Percentiles rank a stretch among this genome's conserved stretches.
phyloP scores from a whole-genome alignment of 2,329 filamentous ascomycete species.

The Aureobasidium sp. region DNA sequence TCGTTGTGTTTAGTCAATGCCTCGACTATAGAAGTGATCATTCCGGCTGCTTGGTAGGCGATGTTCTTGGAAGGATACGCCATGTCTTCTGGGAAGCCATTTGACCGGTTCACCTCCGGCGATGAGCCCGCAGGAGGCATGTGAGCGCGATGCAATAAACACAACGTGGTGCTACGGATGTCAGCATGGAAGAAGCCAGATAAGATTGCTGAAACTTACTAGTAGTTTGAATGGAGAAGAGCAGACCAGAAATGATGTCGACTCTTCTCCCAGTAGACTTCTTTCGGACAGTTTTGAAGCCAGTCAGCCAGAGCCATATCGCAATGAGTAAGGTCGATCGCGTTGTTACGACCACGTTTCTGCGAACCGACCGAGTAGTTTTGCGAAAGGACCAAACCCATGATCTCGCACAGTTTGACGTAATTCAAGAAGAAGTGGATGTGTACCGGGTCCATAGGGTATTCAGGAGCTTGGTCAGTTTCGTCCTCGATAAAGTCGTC shows the following conservation, averaged over 20 bases:
- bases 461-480: slow-evolving; percentile 63
- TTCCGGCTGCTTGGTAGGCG: slow-evolving; percentile 90
- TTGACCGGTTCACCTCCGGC: slow-evolving; percentile 41
- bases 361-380: slow-evolving; percentile 96
- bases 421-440: slow-evolving; percentile 99
- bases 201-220: slow-evolving; percentile 41
- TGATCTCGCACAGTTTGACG: slow-evolving; percentile 96
- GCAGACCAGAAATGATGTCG: slow-evolving; percentile 96
- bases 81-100: slow-evolving; percentile 64
- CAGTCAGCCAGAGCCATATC: slow-evolving; percentile 98
- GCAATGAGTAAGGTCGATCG: slow-evolving; percentile 91
- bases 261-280: slow-evolving; percentile 86
- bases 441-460: slow-evolving; percentile 72
- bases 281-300: slow-evolving; percentile 90
- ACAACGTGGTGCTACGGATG: slow-evolving; percentile 67
- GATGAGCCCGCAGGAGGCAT: slow-evolving; percentile 76
- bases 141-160: slow-evolving; percentile 85
- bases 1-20: slow-evolving; percentile 76
- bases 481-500: slow-evolving; percentile 97
- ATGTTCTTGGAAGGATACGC: slow-evolving; percentile 91
- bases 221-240: slow-evolving; percentile 90
- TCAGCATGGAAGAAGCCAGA: slow-evolving; percentile 15
- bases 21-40: slow-evolving; percentile 96
- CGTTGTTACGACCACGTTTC: slow-evolving; percentile 67
- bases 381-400: slow-evolving; percentile 91